Conservation (phyloP, 2,329 filamentous ascomycete species). For the Amauroascus niger region DNA sequence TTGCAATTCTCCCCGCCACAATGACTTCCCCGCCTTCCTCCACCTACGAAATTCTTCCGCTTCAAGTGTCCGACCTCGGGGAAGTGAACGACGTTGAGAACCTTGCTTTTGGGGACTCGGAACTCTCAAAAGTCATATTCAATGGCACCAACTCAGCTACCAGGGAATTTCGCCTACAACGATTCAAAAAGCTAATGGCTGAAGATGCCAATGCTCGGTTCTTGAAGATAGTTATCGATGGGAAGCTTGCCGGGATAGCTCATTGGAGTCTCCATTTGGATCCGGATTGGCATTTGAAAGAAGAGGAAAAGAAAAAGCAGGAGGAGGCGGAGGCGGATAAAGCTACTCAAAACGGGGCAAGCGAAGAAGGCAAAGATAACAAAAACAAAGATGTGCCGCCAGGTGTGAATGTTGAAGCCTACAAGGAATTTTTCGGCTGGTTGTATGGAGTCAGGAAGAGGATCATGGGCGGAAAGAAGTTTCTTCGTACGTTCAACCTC, state of each 20-base stretch:
- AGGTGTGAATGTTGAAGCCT: slow-evolving; percentile 13
- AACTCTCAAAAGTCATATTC: slow-evolving; percentile 8
- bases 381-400: slow-evolving; percentile 10
- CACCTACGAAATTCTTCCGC: slow-evolving; percentile 16
- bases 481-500: slow-evolving; percentile 13
- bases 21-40: background rate
- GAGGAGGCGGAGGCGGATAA: slow-evolving; percentile 5
- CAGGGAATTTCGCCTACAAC: background rate
- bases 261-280: slow-evolving; percentile 18
- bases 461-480: slow-evolving; percentile 13
- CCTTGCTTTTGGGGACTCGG: slow-evolving; percentile 13
- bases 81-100: slow-evolving; percentile 36
- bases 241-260: slow-evolving; percentile 16
- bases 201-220: slow-evolving; percentile 2
- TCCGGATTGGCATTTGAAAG: slow-evolving; percentile 9
- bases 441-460: slow-evolving; percentile 12
- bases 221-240: slow-evolving; percentile 12
- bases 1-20: background rate
- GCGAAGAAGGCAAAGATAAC: slow-evolving; percentile 10
- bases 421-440: slow-evolving; percentile 15
- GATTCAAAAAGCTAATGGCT: slow-evolving; percentile 1
- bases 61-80: slow-evolving; percentile 14
- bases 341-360: background rate
- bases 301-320: slow-evolving; percentile 11
- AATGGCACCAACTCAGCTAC: background rate